Evolutionary conservation across 805 yeast species (phyloP), one percentile per base, ranked within the genome.

Genomic region (Ogataea chonburiensis): DNA sequence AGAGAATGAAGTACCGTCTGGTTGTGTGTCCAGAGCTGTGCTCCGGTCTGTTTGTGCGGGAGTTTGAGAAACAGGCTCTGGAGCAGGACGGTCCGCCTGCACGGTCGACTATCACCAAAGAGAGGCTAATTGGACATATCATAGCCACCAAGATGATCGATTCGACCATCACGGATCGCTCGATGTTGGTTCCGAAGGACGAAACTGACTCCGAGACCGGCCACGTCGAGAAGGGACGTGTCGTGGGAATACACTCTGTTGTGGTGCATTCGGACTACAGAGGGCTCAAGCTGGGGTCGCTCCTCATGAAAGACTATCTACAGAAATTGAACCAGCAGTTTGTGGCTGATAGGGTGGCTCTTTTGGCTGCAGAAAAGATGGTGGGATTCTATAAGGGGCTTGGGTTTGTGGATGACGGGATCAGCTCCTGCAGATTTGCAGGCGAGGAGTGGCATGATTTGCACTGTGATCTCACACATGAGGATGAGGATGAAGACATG

Each of bases 291-390:
- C 67, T 93, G 41, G 98, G 95, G 7, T 77, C 95, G 10, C 67
- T 88, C 40, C 64, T 91, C 54, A 62, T 91, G 52, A 87, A 84
- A 49, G 98, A 91, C 63, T 93, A 86, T 64, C 74, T 89, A 43
- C 97, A 93, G 61, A 86, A 91, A 56, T 67, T 91, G 60, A 77
- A 86, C 31, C 87, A 87, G 58, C 95, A 88, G 58, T 86, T 80
- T 49, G 79, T 87, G 43, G 96, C 93, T 29, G 85, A 79, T 50
- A 73, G 77, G 52, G 79, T 91, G 33, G 75, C 79, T 5, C 68
- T 91, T 20, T 72, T 91, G 42, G 85, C 88, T 19, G 87, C 85
- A 53, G 73, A 77, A 31, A 66, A 71, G 16, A 68, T 87, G 52
- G 63, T 80, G 13, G 81, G 83, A 14, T 89, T 89, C 60, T 91